phyloP scores from a whole-genome alignment of 257 asterid species.

The Rauvolfia tetraphylla region DNA sequence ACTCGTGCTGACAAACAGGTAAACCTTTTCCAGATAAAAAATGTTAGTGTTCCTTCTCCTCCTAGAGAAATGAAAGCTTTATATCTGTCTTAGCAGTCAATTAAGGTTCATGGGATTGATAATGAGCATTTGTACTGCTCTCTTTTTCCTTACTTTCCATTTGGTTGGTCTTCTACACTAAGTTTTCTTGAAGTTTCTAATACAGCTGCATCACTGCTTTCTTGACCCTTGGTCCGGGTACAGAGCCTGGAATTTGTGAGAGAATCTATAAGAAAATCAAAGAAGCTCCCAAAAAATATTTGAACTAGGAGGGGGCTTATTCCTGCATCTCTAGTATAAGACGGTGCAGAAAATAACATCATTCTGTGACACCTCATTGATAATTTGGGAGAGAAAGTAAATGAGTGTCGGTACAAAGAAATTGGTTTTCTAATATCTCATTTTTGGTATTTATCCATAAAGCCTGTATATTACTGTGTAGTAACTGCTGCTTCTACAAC shows the following conservation, averaged over 20 bases:
- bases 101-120: not conserved
- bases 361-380: not conserved
- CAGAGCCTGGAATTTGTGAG: not conserved
- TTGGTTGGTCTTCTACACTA: not conserved
- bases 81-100: not conserved
- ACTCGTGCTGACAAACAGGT: slow-evolving; percentile 93
- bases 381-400: not conserved
- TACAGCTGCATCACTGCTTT: not conserved
- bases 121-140: not conserved
- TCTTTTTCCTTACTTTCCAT: not conserved
- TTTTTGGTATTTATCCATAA: not conserved
- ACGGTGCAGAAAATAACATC: not conserved
- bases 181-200: not conserved
- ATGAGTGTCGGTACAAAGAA: not conserved
- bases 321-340: not conserved
- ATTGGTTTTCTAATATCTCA: not conserved
- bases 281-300: not conserved
- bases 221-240: not conserved
- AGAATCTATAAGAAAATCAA: not conserved
- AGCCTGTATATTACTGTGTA: not conserved
- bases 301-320: not conserved
- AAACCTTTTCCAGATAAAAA: slow-evolving; percentile 10
- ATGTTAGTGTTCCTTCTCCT: slow-evolving; percentile 7
- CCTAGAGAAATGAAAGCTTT: not conserved
- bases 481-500: not conserved